Evolutionary conservation across 192 early-diverging fungal genomes (phyloP).

Genomic region (Podila epicladia): DNA sequence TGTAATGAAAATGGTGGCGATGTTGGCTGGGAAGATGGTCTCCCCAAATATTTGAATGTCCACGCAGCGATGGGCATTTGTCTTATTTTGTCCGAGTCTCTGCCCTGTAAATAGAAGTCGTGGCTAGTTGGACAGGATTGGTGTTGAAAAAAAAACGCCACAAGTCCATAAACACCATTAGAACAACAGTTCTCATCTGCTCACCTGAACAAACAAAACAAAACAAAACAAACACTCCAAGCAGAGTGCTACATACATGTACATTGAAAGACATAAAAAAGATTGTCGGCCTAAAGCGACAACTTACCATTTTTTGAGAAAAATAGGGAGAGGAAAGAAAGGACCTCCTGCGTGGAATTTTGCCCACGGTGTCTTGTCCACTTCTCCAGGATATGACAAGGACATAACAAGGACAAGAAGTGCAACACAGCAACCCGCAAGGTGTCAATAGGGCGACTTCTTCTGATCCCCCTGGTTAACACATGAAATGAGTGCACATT

Average conservation of each 20-base stretch:
- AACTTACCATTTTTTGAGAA: neutral
- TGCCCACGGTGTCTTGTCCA: neutral
- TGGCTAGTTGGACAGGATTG: neutral
- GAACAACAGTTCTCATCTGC: too few species aligned
- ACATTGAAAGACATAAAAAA: neutral
- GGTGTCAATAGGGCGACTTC: too few species aligned
- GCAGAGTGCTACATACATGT: too few species aligned
- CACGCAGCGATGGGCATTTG: too few species aligned
- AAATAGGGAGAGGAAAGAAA: neutral
- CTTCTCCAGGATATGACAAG: too few species aligned
- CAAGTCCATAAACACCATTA: neutral
- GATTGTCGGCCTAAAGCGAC: conserved; percentile 25
- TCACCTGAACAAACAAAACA: too few species aligned
- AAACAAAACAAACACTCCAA: too few species aligned
- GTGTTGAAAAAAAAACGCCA: neutral
- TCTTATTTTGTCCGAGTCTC: too few species aligned
- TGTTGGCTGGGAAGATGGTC: neutral
- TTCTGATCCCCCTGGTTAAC: too few species aligned
- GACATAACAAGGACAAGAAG: too few species aligned
- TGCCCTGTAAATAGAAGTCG: neutral
- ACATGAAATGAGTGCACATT: too few species aligned
- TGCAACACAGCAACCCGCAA: too few species aligned
- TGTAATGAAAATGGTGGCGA: neutral
- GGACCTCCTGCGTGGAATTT: neutral
- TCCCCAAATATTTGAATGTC: conserved; percentile 2